Conservation (phyloP, 2,329 filamentous ascomycete species). For the Coniochaeta sp. region DNA sequence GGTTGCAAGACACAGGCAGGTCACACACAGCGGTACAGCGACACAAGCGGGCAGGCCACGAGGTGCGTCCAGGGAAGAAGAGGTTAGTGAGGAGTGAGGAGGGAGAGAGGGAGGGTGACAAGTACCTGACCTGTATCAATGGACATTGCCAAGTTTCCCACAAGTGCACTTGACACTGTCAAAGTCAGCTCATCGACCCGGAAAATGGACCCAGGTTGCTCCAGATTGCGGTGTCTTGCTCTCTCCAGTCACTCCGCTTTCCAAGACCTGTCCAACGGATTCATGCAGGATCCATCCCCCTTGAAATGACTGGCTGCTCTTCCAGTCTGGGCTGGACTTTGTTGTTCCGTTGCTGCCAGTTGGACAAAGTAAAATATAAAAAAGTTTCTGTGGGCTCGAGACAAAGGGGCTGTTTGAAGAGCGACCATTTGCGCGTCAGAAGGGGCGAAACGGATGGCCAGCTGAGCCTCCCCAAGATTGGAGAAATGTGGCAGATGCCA, state of each 20-base stretch:
- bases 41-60: neutral
- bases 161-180: neutral
- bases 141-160: neutral
- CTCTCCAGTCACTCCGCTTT: neutral
- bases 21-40: no score
- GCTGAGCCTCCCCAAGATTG: slow-evolving; percentile 1
- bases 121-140: neutral
- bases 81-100: no score
- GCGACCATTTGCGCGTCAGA: slow-evolving; percentile 2
- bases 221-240: no score
- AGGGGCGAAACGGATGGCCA: slow-evolving; percentile 6
- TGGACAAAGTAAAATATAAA: neutral
- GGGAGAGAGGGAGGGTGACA: no score
- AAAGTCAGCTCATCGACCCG: neutral
- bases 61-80: no score
- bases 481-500: no score
- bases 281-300: neutral
- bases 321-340: no score
- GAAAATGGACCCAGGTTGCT: neutral
- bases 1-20: neutral
- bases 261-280: neutral
- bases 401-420: slow-evolving; percentile 7
- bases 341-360: neutral
- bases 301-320: neutral
- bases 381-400: slow-evolving; percentile 5